These are phyloP conservation scores for Hyaloscypha bicolor DNA, from an alignment of 495 filamentous ascomycete species.

Conservation along the genomic window DNA sequence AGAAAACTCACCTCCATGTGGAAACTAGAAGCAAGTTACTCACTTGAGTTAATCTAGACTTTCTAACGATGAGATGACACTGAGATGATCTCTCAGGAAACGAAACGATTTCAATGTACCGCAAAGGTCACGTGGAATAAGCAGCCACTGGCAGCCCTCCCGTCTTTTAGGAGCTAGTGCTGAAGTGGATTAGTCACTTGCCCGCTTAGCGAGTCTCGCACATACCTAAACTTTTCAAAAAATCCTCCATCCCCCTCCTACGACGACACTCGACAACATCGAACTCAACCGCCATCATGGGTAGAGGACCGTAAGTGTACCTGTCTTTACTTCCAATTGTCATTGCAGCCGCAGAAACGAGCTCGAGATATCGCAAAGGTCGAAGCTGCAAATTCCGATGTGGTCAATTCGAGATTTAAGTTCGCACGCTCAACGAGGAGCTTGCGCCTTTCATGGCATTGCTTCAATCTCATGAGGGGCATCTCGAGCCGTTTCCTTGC, in stretches of 20 bases:
- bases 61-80: too few species aligned
- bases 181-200: neutral
- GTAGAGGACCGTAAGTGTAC: slow-evolving; percentile 33
- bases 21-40: too few species aligned
- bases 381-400: neutral
- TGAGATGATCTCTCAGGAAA: too few species aligned
- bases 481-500: neutral
- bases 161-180: neutral
- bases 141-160: too few species aligned
- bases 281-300: slow-evolving; percentile 35
- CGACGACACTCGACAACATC: slow-evolving; percentile 28
- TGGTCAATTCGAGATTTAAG: neutral
- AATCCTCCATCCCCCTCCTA: neutral
- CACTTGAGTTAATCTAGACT: too few species aligned
- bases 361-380: neutral
- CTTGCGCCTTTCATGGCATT: neutral
- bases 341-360: neutral
- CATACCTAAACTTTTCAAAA: neutral
- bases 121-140: too few species aligned
- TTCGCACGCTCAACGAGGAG: neutral
- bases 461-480: neutral
- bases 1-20: too few species aligned
- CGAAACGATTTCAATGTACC: too few species aligned
- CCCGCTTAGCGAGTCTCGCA: neutral
- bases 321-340: neutral